Conservation (phyloP, 495 filamentous ascomycete genomes). For the Choiromyces venosus region DNA sequence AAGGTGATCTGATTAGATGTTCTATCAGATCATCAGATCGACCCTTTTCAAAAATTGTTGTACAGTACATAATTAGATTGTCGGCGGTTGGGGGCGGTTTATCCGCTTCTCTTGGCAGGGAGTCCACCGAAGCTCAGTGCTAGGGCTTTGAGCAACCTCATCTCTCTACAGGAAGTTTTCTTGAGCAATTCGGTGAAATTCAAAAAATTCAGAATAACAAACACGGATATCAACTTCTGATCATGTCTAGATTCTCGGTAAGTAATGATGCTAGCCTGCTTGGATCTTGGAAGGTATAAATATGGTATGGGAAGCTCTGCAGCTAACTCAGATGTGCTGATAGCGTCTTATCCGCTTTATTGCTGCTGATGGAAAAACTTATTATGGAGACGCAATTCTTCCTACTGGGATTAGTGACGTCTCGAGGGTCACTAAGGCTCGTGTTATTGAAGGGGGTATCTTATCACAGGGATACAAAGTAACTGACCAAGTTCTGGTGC, state of each 20-base stretch:
- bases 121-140: not conserved
- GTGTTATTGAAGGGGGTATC: conserved; percentile 65
- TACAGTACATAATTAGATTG: no score
- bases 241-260: conserved; percentile 47
- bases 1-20: no score
- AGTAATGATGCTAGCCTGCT: conserved; percentile 12
- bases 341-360: conserved; percentile 68
- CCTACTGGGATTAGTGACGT: conserved; percentile 63
- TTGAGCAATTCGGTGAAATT: not conserved
- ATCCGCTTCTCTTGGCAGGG: not conserved
- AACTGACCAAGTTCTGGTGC: conserved; percentile 55
- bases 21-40: no score
- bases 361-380: conserved; percentile 65
- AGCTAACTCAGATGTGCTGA: conserved; percentile 7
- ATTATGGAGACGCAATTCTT: conserved; percentile 80
- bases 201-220: not conserved
- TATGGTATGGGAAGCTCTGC: not conserved
- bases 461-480: conserved; percentile 61
- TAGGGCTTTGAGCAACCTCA: not conserved
- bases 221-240: not conserved
- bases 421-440: conserved; percentile 59
- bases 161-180: not conserved
- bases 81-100: not conserved
- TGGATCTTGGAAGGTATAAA: conserved; percentile 1
- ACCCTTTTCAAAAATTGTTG: no score